Evolutionary conservation across 164 flowering plant species (phyloP), one percentile per base, ranked within the genome.

Genomic region (Nymphaea thermarum): DNA sequence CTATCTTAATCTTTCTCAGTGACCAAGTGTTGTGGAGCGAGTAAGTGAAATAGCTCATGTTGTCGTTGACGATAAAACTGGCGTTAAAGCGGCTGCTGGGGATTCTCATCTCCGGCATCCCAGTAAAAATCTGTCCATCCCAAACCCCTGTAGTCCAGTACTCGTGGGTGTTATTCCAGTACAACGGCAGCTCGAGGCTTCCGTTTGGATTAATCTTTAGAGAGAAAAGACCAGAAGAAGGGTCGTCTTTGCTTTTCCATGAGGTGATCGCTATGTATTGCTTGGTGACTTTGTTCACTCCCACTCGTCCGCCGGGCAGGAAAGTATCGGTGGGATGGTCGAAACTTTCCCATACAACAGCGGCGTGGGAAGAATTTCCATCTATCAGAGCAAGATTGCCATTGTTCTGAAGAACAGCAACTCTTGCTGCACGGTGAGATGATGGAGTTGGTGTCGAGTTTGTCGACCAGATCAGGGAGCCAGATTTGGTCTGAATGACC

Each of bases 241-340:
- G 77, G 67, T 75, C 72, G 3, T 71, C 74, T 0, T 0, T 16
- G 43, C 68, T 75, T 12, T 44, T 65, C 70, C 78, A 71, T 0
- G 78, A 65, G n/a, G 55, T 62, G 8, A 75, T 45, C 8, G 63
- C 5, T 67, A 65, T 66, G 4, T 44, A 43, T 45, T 64, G 16
- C 12, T 63, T 15, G 2, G 71, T 15, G 55, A 63, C 57, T 41
- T 64, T 65, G 41, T 72, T 68, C 62, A 70, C 57, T 2, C 70
- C 66, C 44, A 70, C 4, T 63, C 59, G 14, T 10, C 68, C 73
- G 6, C 87, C 88, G 41, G 92, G 89, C 51, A 89, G 72, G 86
- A 89, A 55, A n/a, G n/a, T n/a, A n/a, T n/a, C n/a, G n/a, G n/a
- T n/a, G n/a, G n/a, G n/a, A n/a, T n/a, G n/a, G n/a, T n/a, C n/a